These are phyloP conservation scores for Ceratocystis harringtonii DNA, from an alignment of 2,329 filamentous ascomycete genomes.

Conservation along the genomic window DNA sequence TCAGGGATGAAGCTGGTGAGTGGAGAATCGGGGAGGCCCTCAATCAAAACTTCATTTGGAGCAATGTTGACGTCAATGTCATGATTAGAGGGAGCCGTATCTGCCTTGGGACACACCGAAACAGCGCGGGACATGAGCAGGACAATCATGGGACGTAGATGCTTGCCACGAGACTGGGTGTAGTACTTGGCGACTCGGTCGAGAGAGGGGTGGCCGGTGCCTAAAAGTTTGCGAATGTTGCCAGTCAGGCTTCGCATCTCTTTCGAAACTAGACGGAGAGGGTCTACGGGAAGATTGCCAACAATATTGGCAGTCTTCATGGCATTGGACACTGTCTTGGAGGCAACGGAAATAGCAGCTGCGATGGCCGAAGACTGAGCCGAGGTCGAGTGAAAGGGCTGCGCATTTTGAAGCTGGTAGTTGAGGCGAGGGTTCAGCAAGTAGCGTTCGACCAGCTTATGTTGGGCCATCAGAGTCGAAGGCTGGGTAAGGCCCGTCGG, in stretches of 20 bases:
- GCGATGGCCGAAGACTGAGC: slow-evolving; percentile 52
- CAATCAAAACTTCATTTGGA: slow-evolving; percentile 47
- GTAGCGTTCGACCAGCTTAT: slow-evolving; percentile 10
- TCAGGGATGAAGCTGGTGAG: slow-evolving; percentile 31
- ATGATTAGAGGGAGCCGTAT: slow-evolving; percentile 24
- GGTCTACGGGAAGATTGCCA: slow-evolving; percentile 60
- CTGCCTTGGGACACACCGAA: slow-evolving; percentile 51
- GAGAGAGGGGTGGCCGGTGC: slow-evolving; percentile 84
- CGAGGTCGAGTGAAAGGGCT: slow-evolving; percentile 31
- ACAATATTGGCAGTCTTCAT: slow-evolving; percentile 46
- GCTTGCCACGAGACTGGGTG: slow-evolving; percentile 90
- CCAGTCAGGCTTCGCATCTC: slow-evolving; percentile 93
- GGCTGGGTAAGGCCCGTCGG: slow-evolving; percentile 7
- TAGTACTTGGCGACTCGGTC: slow-evolving; percentile 98
- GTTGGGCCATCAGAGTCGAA: slow-evolving; percentile 9
- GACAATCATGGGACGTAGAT: slow-evolving; percentile 85
- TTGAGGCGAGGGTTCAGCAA: slow-evolving; percentile 12
- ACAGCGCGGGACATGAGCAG: slow-evolving; percentile 94
- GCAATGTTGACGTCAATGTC: slow-evolving; percentile 41
- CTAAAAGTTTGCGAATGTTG: slow-evolving; percentile 83
- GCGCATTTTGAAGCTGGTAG: slow-evolving; percentile 19
- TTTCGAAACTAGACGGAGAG: slow-evolving; percentile 77
- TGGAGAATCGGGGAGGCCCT: slow-evolving; percentile 52
- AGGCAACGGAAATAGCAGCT: slow-evolving; percentile 54
- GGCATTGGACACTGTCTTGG: slow-evolving; percentile 56